Base-by-base conservation (phyloP, 106 monocot species). In the Agapanthus africanus region DNA sequence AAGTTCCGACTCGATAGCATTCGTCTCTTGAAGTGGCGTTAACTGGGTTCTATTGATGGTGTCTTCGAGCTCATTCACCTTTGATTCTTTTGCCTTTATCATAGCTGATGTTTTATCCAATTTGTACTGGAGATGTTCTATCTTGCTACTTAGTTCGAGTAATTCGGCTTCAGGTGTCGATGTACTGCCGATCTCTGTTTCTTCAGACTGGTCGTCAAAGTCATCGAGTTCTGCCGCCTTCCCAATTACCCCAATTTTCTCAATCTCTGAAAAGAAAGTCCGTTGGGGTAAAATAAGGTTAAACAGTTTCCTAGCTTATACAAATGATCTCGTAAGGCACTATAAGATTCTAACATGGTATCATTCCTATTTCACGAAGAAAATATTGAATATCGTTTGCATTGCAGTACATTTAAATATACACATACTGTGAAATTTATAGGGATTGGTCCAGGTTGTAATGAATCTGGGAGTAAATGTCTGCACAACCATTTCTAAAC, bases 1-100 rank as follows among this genome's bases (percentile, higher is more conserved):
- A 11, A 89, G 73, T 65, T 93, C 91, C 27, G 47, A 30, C 25
- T 91, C 82, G 35, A 79, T 30, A 38, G 64, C 73, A 36, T 9
- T 15, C 30, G 35, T 66, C 27, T 77, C 42, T 67, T 60, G 16
- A 56, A 75, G 67, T 4, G 25, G 22, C 10, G 63, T 46, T 4
- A 31, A 22, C 8, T 65, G 33, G 10, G 64, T 60, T 22, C 21
- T 22, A 5, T 66, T 61, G 2, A 73, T 66, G 49, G 72, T 67
- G 1, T 40, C 33, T 75, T 79, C 73, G 23, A 80, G 74, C 40
- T 85, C 78, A 30, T 63, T 42, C 32, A 75, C 46, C 65, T 69
- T 85, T 35, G 47, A 37, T 16, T 85, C 77, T 44, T 67, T 85
- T 15, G 42, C 65, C 34, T 81, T 52, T 18, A 63, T 28, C 34